Base-by-base conservation (phyloP, 495 filamentous ascomycete genomes). In the Cercophora scortea region DNA sequence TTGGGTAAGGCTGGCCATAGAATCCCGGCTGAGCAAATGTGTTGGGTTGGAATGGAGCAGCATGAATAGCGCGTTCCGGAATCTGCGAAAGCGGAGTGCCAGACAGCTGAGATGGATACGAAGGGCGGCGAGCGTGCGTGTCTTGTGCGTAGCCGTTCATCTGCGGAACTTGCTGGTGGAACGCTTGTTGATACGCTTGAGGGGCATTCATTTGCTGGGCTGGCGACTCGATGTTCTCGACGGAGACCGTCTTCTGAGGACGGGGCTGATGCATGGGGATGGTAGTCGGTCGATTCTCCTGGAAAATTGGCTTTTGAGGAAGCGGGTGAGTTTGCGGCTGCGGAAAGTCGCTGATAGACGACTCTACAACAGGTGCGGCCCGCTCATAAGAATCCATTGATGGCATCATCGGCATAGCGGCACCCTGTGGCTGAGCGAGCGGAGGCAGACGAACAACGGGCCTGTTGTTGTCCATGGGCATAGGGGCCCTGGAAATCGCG, bases 191-290 rank as follows among this genome's bases (percentile, higher is more conserved):
- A 59, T 88, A 87, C 13, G 84, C 65, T 44, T 71, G 64, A 17
- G 71, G 70, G 25, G 82, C 80, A 47, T 87, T 82, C 56, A 88
- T 84, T 2, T 79, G 73, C 59, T 86, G 63, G n/a, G 76, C 83
- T 3, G 94, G 90, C 18, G 84, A 89, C 65, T 97, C 93, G 56
- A 99, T 96, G 62, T 89, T 90, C 33, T 90, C 89, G 51, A 97
- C 85, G 25, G 93, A 96, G 32, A 99, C 86, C 3, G 90, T 74
- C 73, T 96, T 96, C 68, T 97, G 90, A 4, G 93, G 93, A 42
- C 89, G 86, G 47, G 93, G 93, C 64, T 99, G 93, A 61, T 97
- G 88, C 87, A 97, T 95, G 6, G 90, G 87, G 39, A 96, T 82
- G 18, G 80, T 75, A 43, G 73, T 84, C 43, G 79, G 80, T 51